Base-by-base conservation (phyloP, 768 basidiomycete species). In the Cystobasidium tubakii region DNA sequence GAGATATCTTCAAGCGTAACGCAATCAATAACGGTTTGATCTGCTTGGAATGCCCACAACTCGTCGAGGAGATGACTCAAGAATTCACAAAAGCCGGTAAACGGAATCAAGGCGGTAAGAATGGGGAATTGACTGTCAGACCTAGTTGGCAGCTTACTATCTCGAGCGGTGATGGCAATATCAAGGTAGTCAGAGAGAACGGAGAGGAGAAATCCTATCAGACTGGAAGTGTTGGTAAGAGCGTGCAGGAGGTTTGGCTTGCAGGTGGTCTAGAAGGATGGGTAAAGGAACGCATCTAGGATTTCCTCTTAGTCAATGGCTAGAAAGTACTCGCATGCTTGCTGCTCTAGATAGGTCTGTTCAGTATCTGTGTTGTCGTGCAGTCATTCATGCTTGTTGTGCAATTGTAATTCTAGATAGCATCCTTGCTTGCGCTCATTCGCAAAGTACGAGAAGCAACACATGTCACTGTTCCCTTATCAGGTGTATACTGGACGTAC, bases 1-100 rank as follows among this genome's bases (percentile, higher is more conserved):
- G 96, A 12, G 96, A 99, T 81, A 98, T 98, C 79, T 99, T 96
- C 86, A 97, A 98, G 84, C 88, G 96, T 36, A 99, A 99, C 81
- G 90, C 92, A 21, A 98, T 98, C 83, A 99, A 99, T 83, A 98
- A 99, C 80, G 95, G 93, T 12, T 85, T 99, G 6, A 91, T 99
- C 64, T 96, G 96, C 80, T 82, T 97, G 55, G 95, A 98, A 82
- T 89, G 87, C 73, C 94, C 95, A 0, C 90, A 90, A 78, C 86
- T 99, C 46, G 89, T 98, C 21, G 82, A 83, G 21, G 92, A 96
- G 77, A 84, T 98, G 70, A 97, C 96, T 0, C 82, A 83, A 46
- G 81, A 82, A 60, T 91, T 88, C 80, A 89, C 88, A 0, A 88
- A 86, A 81, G 88, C 87, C 62, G 90, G 89, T 0, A 83, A 83